phyloP scores from a whole-genome alignment of 2,329 filamentous ascomycete species.

The Verticillium tricorpus region DNA sequence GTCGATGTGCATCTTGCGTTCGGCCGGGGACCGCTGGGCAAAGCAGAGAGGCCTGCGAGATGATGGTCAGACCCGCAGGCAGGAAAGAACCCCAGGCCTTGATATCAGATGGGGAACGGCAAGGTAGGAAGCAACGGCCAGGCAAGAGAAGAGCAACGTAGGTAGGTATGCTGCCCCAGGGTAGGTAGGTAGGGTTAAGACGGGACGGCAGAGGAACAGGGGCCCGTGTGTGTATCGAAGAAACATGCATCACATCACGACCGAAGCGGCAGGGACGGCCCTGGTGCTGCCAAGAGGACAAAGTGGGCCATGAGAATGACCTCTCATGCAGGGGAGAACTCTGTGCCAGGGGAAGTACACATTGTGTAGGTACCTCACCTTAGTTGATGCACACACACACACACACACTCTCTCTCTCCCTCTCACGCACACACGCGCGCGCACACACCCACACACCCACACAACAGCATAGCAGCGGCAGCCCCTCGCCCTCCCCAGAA shows the following conservation, averaged over 20 bases:
- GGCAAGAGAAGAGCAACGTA: too few species aligned
- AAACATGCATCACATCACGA: background rate
- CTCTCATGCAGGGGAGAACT: background rate
- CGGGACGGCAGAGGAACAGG: background rate
- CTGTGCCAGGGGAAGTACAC: background rate
- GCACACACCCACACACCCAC: too few species aligned
- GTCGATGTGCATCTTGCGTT: too few species aligned
- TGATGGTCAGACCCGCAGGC: too few species aligned
- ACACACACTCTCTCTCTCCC: too few species aligned
- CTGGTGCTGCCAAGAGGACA: background rate
- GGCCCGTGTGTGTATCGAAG: background rate
- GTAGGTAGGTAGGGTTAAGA: background rate
- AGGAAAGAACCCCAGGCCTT: too few species aligned
- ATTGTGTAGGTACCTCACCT: background rate
- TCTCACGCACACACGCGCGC: background rate
- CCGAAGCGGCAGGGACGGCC: background rate
- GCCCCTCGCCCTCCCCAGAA: background rate
- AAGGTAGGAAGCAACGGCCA: too few species aligned
- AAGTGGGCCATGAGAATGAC: background rate
- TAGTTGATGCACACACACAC: background rate
- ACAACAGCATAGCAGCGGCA: too few species aligned
- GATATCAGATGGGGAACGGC: too few species aligned
- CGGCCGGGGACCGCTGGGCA: too few species aligned
- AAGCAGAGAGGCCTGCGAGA: too few species aligned
- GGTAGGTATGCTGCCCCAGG: background rate